A percentile compares a stretch with the other conserved stretches of the same genome.
Evolutionary conservation across 176 grass and related monocot species (phyloP).

Genomic region (Saccharum officinarum): DNA sequence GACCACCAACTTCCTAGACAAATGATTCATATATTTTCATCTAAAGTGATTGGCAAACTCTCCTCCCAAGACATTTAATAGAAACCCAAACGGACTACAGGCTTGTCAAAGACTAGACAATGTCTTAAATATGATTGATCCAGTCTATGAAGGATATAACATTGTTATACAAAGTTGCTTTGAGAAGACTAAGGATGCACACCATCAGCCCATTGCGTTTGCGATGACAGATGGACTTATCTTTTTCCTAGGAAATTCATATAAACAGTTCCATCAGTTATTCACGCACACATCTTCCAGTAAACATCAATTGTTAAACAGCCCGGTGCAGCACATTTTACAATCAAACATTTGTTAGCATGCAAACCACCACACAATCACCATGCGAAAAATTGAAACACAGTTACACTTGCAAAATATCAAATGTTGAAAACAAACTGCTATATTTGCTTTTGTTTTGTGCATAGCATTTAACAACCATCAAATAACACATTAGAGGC

Average conservation of each 20-base stretch:
- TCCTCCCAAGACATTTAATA: neutral
- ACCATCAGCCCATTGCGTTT: neutral
- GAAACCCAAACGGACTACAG: neutral
- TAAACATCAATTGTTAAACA: neutral
- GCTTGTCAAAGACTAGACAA: neutral
- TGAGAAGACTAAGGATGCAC: neutral
- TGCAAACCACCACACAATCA: neutral
- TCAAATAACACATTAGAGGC: neutral
- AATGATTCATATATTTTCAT: neutral
- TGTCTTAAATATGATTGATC: neutral
- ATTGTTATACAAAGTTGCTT: neutral
- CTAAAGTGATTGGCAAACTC: neutral
- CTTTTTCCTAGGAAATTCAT: neutral
- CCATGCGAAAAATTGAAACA: neutral
- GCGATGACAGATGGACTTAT: neutral
- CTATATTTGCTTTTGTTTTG: neutral
- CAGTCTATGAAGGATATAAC: neutral
- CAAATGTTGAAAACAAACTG: neutral
- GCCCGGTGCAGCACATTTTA: neutral
- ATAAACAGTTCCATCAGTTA: neutral
- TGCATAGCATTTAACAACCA: neutral
- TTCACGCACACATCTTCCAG: neutral
- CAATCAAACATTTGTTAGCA: neutral
- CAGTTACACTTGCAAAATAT: neutral
- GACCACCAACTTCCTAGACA: neutral